Percentiles rank a stretch among this genome's conserved stretches.
Conservation (phyloP, 2,329 filamentous ascomycete species). For the Leptodontidium sp. region DNA sequence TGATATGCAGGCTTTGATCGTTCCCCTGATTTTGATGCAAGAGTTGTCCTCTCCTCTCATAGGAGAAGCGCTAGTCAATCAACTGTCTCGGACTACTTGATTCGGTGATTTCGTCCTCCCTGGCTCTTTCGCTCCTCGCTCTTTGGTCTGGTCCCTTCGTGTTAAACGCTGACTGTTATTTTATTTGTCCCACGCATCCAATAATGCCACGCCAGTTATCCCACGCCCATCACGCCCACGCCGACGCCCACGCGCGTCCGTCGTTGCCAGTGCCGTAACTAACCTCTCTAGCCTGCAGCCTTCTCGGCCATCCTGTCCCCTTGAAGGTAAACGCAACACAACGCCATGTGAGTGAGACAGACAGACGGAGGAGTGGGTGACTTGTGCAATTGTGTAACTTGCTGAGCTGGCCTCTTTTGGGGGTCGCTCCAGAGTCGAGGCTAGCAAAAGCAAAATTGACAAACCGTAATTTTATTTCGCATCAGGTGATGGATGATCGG, state of each 20-base stretch:
- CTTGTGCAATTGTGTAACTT: slow-evolving; percentile 8
- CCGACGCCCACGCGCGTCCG: neutral
- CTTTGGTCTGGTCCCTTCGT: neutral
- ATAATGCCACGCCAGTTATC: neutral
- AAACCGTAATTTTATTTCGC: slow-evolving; percentile 11
- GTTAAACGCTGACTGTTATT: slow-evolving; percentile 7
- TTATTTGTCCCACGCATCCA: slow-evolving; percentile 14
- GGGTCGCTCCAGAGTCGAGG: neutral
- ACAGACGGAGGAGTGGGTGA: neutral
- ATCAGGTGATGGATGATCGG: slow-evolving; percentile 12
- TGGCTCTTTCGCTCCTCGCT: neutral
- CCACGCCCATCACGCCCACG: neutral
- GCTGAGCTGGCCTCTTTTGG: neutral
- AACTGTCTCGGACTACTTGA: slow-evolving; percentile 2
- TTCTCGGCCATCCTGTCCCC: neutral
- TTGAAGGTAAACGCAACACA: neutral
- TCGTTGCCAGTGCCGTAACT: slow-evolving; percentile 12
- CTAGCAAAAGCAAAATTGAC: slow-evolving; percentile 6
- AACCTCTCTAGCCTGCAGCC: slow-evolving; percentile 3
- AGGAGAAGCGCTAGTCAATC: slow-evolving; percentile 9
- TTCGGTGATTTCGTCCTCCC: neutral
- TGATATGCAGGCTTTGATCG: slow-evolving; percentile 3
- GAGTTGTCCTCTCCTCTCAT: neutral
- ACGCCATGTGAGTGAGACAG: neutral
- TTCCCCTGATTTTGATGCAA: neutral